Conservation (phyloP, 2,329 filamentous ascomycete species). For the Leptosphaerulina australis region DNA sequence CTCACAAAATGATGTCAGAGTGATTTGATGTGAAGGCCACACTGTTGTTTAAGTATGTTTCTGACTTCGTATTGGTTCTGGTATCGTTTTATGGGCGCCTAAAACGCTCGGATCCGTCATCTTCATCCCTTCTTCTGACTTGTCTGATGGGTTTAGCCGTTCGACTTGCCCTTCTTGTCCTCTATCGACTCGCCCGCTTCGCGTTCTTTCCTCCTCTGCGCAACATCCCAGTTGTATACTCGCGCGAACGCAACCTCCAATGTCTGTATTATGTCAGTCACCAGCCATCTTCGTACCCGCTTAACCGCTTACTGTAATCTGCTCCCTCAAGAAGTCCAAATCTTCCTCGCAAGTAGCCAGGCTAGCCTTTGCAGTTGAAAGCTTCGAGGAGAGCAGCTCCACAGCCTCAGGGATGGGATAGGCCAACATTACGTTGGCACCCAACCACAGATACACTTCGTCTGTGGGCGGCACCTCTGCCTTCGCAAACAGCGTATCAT, state of each 20-base stretch:
- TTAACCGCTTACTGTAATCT: conserved; percentile 77
- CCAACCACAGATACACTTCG: conserved; percentile 97
- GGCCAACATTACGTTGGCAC: conserved; percentile 96
- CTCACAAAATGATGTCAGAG: too few species aligned
- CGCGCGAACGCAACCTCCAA: conserved; percentile 95
- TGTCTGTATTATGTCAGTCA: conserved; percentile 62
- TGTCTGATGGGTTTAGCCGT: conserved; percentile 23
- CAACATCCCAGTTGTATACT: conserved; percentile 99
- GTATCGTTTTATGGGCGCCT: conserved; percentile 12
- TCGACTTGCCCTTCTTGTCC: conserved; percentile 43
- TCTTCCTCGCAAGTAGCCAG: conserved; percentile 93
- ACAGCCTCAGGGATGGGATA: conserved; percentile 91
- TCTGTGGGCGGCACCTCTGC: conserved; percentile 81
- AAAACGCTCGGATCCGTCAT: conserved; percentile 3
- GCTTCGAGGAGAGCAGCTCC: conserved; percentile 75
- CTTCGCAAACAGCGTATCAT: conserved; percentile 92
- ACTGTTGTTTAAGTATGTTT: not conserved
- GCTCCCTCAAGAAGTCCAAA: conserved; percentile 90
- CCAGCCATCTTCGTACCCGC: too few species aligned
- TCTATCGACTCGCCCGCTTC: conserved; percentile 58
- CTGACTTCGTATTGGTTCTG: conserved; percentile 3
- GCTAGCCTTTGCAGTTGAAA: conserved; percentile 78
- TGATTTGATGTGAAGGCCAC: not conserved
- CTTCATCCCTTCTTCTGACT: not conserved
- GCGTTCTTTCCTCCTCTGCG: conserved; percentile 92